Conservation (phyloP, 1,139 yeast genomes). For the Zhuliangozyma parablackwelliae region DNA sequence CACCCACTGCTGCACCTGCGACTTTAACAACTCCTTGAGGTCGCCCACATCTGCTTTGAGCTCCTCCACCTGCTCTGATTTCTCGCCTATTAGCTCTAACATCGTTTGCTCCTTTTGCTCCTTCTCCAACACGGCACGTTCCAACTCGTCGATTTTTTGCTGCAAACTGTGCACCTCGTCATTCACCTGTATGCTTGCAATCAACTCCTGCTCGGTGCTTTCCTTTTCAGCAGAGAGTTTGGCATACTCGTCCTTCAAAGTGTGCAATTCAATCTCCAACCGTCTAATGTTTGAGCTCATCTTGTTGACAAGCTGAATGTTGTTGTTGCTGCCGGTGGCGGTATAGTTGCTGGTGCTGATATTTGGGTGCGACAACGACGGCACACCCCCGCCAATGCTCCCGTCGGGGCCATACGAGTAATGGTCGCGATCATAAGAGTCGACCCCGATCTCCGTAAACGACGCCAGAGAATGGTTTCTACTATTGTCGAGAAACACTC, state of each 20-base stretch:
- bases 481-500: slow-evolving; percentile 13
- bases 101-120: slow-evolving; percentile 53
- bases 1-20: slow-evolving; percentile 84
- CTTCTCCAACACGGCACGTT: slow-evolving; percentile 33
- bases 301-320: slow-evolving; percentile 64
- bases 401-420: slow-evolving; percentile 1
- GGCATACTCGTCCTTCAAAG: slow-evolving; percentile 60
- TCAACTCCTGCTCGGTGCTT: slow-evolving; percentile 62
- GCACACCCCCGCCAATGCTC: slow-evolving; percentile 2
- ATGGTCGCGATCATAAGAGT: slow-evolving; percentile 7
- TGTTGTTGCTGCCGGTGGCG: slow-evolving; percentile 12
- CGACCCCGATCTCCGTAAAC: slow-evolving; percentile 17
- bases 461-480: slow-evolving; percentile 18
- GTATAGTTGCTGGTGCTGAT: too few relatives aligned
- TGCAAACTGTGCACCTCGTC: slow-evolving; percentile 44
- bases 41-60: slow-evolving; percentile 84
- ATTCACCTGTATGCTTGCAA: slow-evolving; percentile 38
- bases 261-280: slow-evolving; percentile 70
- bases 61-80: slow-evolving; percentile 82
- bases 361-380: neutral
- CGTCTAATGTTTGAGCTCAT: slow-evolving; percentile 73
- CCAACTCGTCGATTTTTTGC: slow-evolving; percentile 28
- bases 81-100: slow-evolving; percentile 79
- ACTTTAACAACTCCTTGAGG: slow-evolving; percentile 72
- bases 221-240: slow-evolving; percentile 56